Conservation (phyloP, 108 stramenopile species). For the Epithemia pelagica region DNA sequence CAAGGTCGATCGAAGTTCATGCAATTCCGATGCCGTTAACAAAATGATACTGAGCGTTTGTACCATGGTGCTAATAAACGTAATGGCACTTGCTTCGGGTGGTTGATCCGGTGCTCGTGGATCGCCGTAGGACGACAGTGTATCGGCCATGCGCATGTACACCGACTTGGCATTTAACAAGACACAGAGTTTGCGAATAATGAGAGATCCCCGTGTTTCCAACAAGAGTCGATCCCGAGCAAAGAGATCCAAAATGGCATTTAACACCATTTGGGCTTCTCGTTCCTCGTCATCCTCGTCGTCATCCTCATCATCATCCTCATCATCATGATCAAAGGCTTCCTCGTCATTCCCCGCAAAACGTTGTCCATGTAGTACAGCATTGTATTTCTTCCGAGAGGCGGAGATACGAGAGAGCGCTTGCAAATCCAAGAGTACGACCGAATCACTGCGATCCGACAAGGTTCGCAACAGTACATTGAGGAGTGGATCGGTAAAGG, state of each 20-base stretch:
- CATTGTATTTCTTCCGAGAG: slow-evolving; percentile 16
- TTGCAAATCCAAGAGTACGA: slow-evolving; percentile 88
- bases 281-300: slow-evolving; percentile 20
- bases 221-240: slow-evolving; percentile 81
- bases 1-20: slow-evolving; percentile 73
- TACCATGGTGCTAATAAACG: slow-evolving; percentile 94
- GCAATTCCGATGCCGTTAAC: slow-evolving; percentile 91
- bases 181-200: slow-evolving; percentile 94
- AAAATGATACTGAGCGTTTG: slow-evolving; percentile 96
- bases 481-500: slow-evolving; percentile 75
- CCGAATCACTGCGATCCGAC: slow-evolving; percentile 87
- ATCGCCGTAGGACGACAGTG: slow-evolving; percentile 57
- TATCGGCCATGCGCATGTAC: slow-evolving; percentile 86
- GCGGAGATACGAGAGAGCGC: slow-evolving; percentile 90
- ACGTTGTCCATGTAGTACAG: slow-evolving; percentile 10
- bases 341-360: slow-evolving; percentile 1
- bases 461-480: slow-evolving; percentile 90
- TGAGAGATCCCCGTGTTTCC: slow-evolving; percentile 92
- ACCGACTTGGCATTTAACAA: slow-evolving; percentile 90
- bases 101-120: slow-evolving; percentile 21
- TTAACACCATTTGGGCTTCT: slow-evolving; percentile 82
- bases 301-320: background rate
- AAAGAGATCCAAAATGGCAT: slow-evolving; percentile 88
- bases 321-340: background rate
- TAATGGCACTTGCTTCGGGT: slow-evolving; percentile 49